phyloP scores from a whole-genome alignment of 148 eudicot species.

The Pouteria glomerata region DNA sequence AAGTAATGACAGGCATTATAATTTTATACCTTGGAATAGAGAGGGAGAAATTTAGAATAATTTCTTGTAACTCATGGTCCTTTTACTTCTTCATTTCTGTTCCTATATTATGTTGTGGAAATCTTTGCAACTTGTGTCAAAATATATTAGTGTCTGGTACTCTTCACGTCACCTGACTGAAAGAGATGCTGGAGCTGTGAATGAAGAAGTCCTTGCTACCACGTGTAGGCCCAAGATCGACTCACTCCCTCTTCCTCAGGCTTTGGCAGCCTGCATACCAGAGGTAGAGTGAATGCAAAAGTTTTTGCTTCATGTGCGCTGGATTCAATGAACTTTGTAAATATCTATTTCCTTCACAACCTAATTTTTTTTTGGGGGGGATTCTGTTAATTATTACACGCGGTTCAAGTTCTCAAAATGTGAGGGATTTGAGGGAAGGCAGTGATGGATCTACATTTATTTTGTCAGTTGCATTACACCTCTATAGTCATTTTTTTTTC shows the following conservation, averaged over 20 bases:
- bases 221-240: too few relatives aligned
- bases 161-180: neutral
- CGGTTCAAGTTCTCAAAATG: neutral
- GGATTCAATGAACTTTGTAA: neutral
- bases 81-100: neutral
- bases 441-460: neutral
- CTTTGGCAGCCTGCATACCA: too few relatives aligned
- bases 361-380: neutral
- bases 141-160: neutral
- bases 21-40: neutral
- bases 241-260: too few relatives aligned
- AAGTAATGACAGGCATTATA: neutral
- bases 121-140: neutral
- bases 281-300: neutral
- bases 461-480: neutral
- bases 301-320: neutral
- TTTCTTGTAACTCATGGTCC: neutral
- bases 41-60: neutral
- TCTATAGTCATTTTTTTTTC: neutral
- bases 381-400: neutral
- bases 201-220: neutral
- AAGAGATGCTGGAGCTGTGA: conserved; percentile 7
- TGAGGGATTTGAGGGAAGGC: neutral
- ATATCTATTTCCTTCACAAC: neutral
- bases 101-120: neutral